Conservation (phyloP, 169 alveolate genomes). For the Babesia bigemina region DNA sequence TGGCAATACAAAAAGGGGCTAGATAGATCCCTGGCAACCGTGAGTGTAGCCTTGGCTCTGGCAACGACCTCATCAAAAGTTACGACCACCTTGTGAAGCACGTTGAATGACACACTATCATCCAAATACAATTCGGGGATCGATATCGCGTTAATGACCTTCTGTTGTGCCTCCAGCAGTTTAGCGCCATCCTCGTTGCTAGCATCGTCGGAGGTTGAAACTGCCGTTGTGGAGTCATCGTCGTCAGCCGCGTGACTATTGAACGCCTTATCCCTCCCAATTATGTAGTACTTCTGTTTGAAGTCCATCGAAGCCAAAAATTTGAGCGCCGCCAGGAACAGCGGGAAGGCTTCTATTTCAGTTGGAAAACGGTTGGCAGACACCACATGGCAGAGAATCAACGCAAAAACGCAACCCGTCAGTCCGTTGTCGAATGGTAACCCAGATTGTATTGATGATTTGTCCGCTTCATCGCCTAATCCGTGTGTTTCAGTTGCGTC, state of each 20-base stretch:
- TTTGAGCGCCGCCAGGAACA: constrained; percentile 30
- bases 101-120: not conserved
- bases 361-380: not conserved
- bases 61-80: constrained; percentile 11
- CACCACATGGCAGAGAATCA: constrained; percentile 26
- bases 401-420: not conserved
- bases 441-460: not conserved
- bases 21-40: constrained; percentile 1
- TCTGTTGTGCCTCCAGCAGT: not conserved
- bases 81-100: not conserved
- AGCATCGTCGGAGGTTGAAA: not conserved
- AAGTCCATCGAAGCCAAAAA: constrained; percentile 37
- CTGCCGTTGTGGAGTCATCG: not conserved
- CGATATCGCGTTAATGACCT: not conserved
- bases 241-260: not conserved
- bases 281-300: not conserved
- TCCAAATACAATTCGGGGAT: constrained; percentile 22
- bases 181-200: not conserved
- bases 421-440: constrained; percentile 2
- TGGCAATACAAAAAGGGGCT: constrained; percentile 32
- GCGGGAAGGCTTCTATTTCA: constrained; percentile 29
- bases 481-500: not conserved
- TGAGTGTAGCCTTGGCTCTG: constrained; percentile 1
- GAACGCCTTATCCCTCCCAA: constrained; percentile 2
- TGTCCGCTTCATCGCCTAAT: no score